Base-by-base conservation (phyloP, 23 red algal species). In the Porphyridium purpureum region DNA sequence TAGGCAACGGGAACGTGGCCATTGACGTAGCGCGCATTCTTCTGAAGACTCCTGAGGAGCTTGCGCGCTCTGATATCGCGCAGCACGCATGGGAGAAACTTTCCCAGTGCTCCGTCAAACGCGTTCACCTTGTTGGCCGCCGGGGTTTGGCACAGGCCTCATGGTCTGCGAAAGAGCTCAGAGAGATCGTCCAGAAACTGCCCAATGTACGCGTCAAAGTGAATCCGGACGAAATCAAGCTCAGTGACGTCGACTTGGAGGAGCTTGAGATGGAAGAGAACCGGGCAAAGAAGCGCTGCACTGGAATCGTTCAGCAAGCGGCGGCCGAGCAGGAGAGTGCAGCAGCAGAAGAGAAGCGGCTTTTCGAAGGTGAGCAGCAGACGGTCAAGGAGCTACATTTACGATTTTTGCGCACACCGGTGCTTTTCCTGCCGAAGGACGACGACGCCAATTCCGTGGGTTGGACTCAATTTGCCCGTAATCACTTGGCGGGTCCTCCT, bases 1-100 rank as follows among this genome's bases (percentile, higher is more conserved):
- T 94, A 15, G 87, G 87, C 23, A 52, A 78, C 29, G 87, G 87
- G 6, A 94, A 94, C 49, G 87, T 94, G 22, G 76, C 87, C 15
- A 46, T 94, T 3, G 87, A 94, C 68, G 52, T 94, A 24, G 87
- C 87, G 1, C 72, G 87, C 1, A 60, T 84, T 9, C 58, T 90
- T 26, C 47, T 90, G 29, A 54, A 8, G 50, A 54, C 7, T 14
- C 62, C 54, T 4, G 76, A 82, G 24, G 54, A 62, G 9, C 38
- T 44, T 17, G 38, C 38, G 38, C 11, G 17, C 11, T 11, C 38
- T 11, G 38, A 44, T 17, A 44, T 44, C 17, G 11, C 38, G 17
- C 11, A 44, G 11, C 38, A 44, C 38, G 38, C 38, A 11, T 17
- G 11, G 38, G 38, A 11, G 17, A 44, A 17, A 11, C 38, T 17